Evolutionary conservation across 257 asterid genomes (phyloP), one percentile per base, ranked within the genome.

Genomic region (Verbascum thapsus): DNA sequence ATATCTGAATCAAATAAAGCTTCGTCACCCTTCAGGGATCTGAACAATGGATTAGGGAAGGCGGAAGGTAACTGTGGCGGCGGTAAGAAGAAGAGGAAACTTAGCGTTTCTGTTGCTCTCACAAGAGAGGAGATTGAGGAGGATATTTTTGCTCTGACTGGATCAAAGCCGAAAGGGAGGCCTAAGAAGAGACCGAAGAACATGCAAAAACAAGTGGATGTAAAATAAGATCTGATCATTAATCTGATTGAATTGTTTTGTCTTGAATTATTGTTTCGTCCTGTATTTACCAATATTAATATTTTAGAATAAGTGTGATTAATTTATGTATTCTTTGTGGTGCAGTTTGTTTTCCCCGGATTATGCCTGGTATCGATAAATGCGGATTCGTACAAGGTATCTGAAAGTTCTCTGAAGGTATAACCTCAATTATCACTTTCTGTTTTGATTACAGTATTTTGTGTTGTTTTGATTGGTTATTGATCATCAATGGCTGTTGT

Each of bases 111-210:
- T 8, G 38, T 75, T 4, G 13, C 84, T 0, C 72, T 87, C 3
- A 63, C 90, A 0, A 76, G 72, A 48, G 72, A 67, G 64, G 95
- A 87, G 67, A 85, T 85, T 16, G 90, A 85, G 35, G 94, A 79
- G 54, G 96, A 88, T 71, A 58, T 83, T 6, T 78, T 56, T 34
- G 63, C 80, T 16, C 18, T 82, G 68, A 64, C 85, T 38, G 90
- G 86, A 75, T 45, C 70, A 20, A 87, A 80, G 73, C 88, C 89
- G 10, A 1, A 11, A 10, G n/a, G 63, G 63, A 56, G 63, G 63
- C 63, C 63, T 13, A 32, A 7, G 48, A 56, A 56, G 63, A 56
- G 47, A 26, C 13, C 47, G 0, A 56, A 40, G 48, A 35, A 56
- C 19, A n/a, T 56, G 32, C 63, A 56, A 10, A 56, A 56, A 38